Conservation (phyloP, 2,329 filamentous ascomycete genomes). For the Stromatinia cepivora region DNA sequence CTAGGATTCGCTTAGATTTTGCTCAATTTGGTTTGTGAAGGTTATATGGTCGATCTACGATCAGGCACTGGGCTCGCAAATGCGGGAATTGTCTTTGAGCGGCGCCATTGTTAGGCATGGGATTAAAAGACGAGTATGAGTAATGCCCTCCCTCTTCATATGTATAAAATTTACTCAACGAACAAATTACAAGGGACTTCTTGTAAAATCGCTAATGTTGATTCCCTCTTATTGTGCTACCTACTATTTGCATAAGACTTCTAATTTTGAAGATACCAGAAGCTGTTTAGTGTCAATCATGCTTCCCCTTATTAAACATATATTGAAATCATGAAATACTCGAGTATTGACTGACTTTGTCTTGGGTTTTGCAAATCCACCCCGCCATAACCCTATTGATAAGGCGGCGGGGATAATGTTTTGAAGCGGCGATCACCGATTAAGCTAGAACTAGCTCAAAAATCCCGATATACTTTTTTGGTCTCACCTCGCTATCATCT, state of each 20-base stretch:
- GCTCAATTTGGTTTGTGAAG: neutral
- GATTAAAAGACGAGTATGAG: neutral
- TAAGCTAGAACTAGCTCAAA: constrained; percentile 3
- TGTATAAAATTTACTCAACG: constrained; percentile 5
- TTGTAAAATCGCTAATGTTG: neutral
- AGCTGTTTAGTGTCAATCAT: neutral
- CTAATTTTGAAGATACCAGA: neutral
- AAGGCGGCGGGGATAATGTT: constrained; percentile 23
- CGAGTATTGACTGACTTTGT: neutral
- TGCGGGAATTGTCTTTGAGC: neutral
- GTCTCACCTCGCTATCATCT: constrained; percentile 20
- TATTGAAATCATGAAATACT: neutral
- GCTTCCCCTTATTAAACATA: neutral
- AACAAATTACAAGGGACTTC: constrained; percentile 1
- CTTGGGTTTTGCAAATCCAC: constrained; percentile 7
- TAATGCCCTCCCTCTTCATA: constrained; percentile 15
- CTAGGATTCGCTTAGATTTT: constrained; percentile 4
- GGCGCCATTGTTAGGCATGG: constrained; percentile 4
- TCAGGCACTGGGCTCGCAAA: neutral
- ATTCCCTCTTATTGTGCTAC: no score
- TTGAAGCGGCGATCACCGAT: constrained; percentile 7
- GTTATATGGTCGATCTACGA: constrained; percentile 15
- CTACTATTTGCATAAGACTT: neutral
- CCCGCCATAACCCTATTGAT: constrained; percentile 26
- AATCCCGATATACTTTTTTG: constrained; percentile 7